These are phyloP conservation scores for Globisporangium abappressorium DNA, from an alignment of 352 stramenopile genomes.

Conservation along the genomic window DNA sequence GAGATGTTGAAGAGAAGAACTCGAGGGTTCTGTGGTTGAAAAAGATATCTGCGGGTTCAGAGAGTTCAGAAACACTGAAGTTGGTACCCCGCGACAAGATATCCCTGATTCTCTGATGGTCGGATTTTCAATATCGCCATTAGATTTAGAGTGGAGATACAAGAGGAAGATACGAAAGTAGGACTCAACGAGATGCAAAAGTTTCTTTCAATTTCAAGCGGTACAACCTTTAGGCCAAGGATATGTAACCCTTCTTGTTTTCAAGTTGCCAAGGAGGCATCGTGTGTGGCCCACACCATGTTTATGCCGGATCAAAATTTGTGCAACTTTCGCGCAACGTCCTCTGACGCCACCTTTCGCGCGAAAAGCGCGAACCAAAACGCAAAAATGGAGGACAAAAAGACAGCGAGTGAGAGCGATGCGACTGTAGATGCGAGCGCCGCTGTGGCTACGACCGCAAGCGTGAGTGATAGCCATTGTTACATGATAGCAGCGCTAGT, in stretches of 20 bases:
- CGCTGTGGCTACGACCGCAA: neutral
- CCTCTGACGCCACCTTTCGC: neutral
- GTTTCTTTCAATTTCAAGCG: neutral
- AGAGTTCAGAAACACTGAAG: neutral
- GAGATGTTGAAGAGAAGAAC: neutral
- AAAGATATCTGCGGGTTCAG: neutral
- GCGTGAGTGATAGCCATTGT: neutral
- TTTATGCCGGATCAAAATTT: too few species aligned
- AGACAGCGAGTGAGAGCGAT: constrained; percentile 6
- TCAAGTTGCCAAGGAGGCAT: neutral
- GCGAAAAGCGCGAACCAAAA: neutral
- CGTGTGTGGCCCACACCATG: constrained; percentile 3
- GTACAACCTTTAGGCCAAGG: neutral
- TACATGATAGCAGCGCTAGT: too few species aligned
- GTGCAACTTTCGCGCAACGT: constrained; percentile 6
- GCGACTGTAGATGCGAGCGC: neutral
- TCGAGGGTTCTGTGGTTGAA: neutral
- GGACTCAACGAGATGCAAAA: neutral
- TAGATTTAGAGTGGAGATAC: neutral
- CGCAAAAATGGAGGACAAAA: constrained; percentile 3
- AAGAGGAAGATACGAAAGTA: neutral
- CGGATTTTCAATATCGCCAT: neutral
- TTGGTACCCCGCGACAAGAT: neutral
- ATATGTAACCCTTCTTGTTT: neutral
- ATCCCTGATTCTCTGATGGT: neutral